phyloP scores from a whole-genome alignment of 2,329 filamentous ascomycete species.

The Metarhizium sp. region DNA sequence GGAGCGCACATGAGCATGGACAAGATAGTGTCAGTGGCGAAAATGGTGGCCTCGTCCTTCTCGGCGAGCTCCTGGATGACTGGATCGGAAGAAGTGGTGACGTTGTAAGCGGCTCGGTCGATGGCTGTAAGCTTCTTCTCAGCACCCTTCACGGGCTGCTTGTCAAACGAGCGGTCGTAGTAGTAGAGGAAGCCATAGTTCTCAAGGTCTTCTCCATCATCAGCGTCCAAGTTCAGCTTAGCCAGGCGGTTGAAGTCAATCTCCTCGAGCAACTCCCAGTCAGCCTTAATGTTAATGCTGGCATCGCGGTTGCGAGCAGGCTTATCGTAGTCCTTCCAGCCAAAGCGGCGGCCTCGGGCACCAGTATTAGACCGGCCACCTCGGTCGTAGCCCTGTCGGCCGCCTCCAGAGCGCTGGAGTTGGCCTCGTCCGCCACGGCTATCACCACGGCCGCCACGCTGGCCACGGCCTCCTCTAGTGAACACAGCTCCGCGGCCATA shows the following conservation, averaged over 20 bases:
- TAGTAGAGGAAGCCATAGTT: conserved; percentile 96
- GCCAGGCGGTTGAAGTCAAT: conserved; percentile 93
- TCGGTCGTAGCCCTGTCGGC: conserved; percentile 64
- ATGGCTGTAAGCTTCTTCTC: conserved; percentile 82
- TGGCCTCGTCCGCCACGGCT: conserved; percentile 49
- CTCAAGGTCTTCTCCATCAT: conserved; percentile 91
- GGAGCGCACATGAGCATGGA: conserved; percentile 99
- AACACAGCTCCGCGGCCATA: conserved; percentile 88
- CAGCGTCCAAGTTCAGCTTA: conserved; percentile 92
- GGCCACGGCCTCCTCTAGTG: conserved; percentile 70
- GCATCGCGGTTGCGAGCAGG: conserved; percentile 92
- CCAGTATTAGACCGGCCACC: conserved; percentile 59
- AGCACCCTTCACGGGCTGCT: conserved; percentile 78
- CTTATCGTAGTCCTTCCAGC: conserved; percentile 99
- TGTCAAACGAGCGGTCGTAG: conserved; percentile 94
- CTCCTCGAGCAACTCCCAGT: conserved; percentile 94
- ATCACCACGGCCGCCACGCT: conserved; percentile 57
- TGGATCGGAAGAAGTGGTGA: conserved; percentile 91
- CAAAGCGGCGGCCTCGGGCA: conserved; percentile 74
- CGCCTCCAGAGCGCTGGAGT: conserved; percentile 65
- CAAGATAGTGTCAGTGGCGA: conserved; percentile 92
- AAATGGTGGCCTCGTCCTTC: conserved; percentile 92
- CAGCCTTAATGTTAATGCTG: conserved; percentile 89
- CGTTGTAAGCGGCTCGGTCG: conserved; percentile 95
- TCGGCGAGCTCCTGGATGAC: conserved; percentile 95